phyloP scores from a whole-genome alignment of 768 basidiomycete genomes.

The Psilocybe sp. region DNA sequence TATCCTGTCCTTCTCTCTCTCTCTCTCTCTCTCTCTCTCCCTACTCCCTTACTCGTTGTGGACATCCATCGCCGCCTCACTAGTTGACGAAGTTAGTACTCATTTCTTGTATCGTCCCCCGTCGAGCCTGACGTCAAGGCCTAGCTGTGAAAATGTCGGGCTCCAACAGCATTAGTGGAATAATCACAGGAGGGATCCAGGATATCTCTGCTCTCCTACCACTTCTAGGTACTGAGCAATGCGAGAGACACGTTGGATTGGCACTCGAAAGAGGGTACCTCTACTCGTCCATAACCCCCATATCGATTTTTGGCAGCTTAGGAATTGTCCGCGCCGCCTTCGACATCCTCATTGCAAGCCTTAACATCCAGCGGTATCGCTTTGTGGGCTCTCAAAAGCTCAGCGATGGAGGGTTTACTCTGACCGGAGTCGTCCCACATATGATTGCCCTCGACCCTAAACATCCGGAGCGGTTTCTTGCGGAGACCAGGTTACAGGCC shows the following conservation, averaged over 20 bases:
- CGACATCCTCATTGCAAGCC: slow-evolving; percentile 9
- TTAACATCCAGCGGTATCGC: slow-evolving; percentile 3
- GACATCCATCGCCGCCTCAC: too few relatives aligned
- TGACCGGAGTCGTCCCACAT: slow-evolving; percentile 3
- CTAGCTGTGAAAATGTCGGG: too few relatives aligned
- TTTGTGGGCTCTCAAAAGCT: slow-evolving; percentile 9
- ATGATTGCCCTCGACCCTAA: slow-evolving; percentile 9
- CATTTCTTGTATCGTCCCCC: too few relatives aligned
- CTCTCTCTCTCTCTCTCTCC: too few relatives aligned
- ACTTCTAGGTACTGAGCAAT: slow-evolving; percentile 13
- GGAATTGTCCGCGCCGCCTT: slow-evolving; percentile 10
- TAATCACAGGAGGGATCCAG: slow-evolving; percentile 9
- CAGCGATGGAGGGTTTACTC: slow-evolving; percentile 6
- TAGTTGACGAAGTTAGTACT: too few relatives aligned
- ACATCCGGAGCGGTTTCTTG: slow-evolving; percentile 8
- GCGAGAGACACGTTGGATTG: slow-evolving; percentile 12
- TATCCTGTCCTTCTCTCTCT: too few relatives aligned
- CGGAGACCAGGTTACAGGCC: slow-evolving; percentile 6
- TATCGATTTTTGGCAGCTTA: slow-evolving; percentile 15
- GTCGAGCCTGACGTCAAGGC: too few relatives aligned
- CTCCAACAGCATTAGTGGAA: neutral
- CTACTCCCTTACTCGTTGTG: too few relatives aligned
- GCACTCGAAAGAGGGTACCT: slow-evolving; percentile 11
- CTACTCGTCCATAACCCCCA: slow-evolving; percentile 7
- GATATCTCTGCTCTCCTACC: slow-evolving; percentile 13